Percentiles rank a stretch among this genome's conserved stretches.
Conservation (phyloP, 805 yeast species). For the Brettanomyces nanus region DNA sequence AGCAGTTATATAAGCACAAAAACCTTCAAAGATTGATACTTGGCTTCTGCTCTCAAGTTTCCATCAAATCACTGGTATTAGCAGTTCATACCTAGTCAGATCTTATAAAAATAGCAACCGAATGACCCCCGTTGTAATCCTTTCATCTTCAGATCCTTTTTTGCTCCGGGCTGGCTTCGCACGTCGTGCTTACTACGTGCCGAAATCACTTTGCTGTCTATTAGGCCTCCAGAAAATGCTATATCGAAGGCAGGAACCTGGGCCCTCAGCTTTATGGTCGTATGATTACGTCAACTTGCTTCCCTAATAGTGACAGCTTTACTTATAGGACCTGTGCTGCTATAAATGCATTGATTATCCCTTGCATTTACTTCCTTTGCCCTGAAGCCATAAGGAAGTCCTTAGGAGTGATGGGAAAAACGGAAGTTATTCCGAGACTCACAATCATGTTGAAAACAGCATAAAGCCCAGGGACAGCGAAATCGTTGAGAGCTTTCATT, state of each 20-base stretch:
- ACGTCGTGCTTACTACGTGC: slow-evolving; percentile 51
- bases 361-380: slow-evolving; percentile 33
- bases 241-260: slow-evolving; percentile 50
- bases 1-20: slow-evolving; percentile 30
- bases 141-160: slow-evolving; percentile 40
- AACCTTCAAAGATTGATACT: slow-evolving; percentile 41
- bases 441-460: too few relatives aligned
- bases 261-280: slow-evolving; percentile 50
- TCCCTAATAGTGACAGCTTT: slow-evolving; percentile 30
- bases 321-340: slow-evolving; percentile 39
- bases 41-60: slow-evolving; percentile 34
- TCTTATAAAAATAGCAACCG: slow-evolving; percentile 37
- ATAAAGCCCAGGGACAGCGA: too few relatives aligned
- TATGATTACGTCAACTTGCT: slow-evolving; percentile 42
- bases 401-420: slow-evolving; percentile 42
- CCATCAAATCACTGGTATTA: slow-evolving; percentile 49
- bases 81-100: slow-evolving; percentile 45
- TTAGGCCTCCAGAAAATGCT: slow-evolving; percentile 46
- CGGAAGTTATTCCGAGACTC: too few relatives aligned
- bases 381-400: slow-evolving; percentile 41
- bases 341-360: slow-evolving; percentile 33
- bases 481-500: too few relatives aligned
- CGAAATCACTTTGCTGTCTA: slow-evolving; percentile 41
- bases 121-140: slow-evolving; percentile 38
- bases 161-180: slow-evolving; percentile 40